A percentile compares a stretch with the other conserved stretches of the same genome.
These are phyloP conservation scores for Yamadazyma epiphylla DNA, from an alignment of 1,139 yeast genomes.

Conservation along the genomic window DNA sequence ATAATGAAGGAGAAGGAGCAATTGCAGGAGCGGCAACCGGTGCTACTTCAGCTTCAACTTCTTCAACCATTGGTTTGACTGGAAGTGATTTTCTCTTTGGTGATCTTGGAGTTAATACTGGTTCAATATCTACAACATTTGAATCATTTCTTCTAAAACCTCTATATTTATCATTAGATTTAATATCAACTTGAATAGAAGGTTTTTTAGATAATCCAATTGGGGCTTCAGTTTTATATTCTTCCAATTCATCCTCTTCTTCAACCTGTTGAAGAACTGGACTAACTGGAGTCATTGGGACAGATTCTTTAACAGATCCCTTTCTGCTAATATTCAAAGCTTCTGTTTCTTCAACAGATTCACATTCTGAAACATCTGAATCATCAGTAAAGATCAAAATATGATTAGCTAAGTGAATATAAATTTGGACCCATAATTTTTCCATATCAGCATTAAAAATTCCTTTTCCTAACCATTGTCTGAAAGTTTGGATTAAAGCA, in stretches of 20 bases:
- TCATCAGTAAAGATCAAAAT: slow-evolving; percentile 24
- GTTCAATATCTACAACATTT: slow-evolving; percentile 17
- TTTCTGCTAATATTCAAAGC: slow-evolving; percentile 15
- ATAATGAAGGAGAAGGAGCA: slow-evolving; percentile 10
- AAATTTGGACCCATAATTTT: slow-evolving; percentile 38
- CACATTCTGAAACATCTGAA: slow-evolving; percentile 10
- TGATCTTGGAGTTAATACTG: slow-evolving; percentile 12
- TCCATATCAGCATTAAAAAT: slow-evolving; percentile 32
- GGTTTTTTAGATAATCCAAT: slow-evolving; percentile 12
- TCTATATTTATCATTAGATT: slow-evolving; percentile 30
- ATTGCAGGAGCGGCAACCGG: slow-evolving; percentile 10
- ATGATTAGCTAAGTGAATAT: slow-evolving; percentile 37
- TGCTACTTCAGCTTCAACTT: slow-evolving; percentile 4
- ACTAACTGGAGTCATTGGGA: slow-evolving; percentile 10
- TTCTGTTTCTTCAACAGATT: slow-evolving; percentile 12
- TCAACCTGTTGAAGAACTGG: slow-evolving; percentile 13
- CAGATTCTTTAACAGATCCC: slow-evolving; percentile 3
- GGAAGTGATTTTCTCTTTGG: slow-evolving; percentile 10
- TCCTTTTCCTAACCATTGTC: slow-evolving; percentile 32
- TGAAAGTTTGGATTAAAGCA: slow-evolving; percentile 36
- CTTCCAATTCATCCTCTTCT: slow-evolving; percentile 5
- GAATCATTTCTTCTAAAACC: slow-evolving; percentile 43
- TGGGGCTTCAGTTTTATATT: slow-evolving; percentile 10
- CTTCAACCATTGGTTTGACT: background rate
- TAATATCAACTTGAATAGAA: slow-evolving; percentile 13